Conservation (phyloP, 768 basidiomycete species). For the Tricholoma furcatifolium region DNA sequence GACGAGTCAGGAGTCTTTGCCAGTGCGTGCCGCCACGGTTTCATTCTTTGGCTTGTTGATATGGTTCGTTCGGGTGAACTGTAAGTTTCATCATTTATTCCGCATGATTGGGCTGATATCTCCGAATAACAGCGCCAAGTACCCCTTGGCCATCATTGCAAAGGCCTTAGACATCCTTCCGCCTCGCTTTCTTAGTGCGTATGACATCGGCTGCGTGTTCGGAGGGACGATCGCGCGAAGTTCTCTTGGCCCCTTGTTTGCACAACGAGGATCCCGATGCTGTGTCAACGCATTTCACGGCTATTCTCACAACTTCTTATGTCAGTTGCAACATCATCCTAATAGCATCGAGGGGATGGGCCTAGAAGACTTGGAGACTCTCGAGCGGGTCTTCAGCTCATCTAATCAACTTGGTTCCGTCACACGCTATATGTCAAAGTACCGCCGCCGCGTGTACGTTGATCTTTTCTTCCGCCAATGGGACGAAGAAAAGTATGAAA, state of each 20-base stretch:
- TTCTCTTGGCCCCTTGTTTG: conserved; percentile 11
- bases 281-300: not conserved
- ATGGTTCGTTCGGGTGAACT: conserved; percentile 35
- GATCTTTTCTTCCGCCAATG: conserved; percentile 31
- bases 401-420: conserved; percentile 26
- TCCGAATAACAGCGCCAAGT: conserved; percentile 29
- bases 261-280: conserved; percentile 13
- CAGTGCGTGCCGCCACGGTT: conserved; percentile 30
- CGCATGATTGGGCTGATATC: too few species aligned
- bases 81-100: conserved; percentile 24
- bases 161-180: conserved; percentile 21
- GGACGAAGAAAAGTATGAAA: conserved; percentile 32
- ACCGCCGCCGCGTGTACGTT: conserved; percentile 26
- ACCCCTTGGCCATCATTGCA: conserved; percentile 22
- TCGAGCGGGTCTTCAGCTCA: conserved; percentile 27
- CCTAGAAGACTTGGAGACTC: conserved; percentile 32
- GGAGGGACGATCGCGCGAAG: conserved; percentile 16
- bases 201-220: conserved; percentile 28
- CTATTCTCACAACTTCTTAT: conserved; percentile 8
- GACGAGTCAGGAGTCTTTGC: conserved; percentile 38
- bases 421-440: conserved; percentile 10
- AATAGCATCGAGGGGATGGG: conserved; percentile 25
- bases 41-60: conserved; percentile 26
- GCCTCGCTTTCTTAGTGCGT: conserved; percentile 8
- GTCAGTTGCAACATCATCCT: conserved; percentile 31